A percentile compares a stretch with the other conserved stretches of the same genome.
These are phyloP conservation scores for Cystodermella granulosa DNA, from an alignment of 1,284 basidiomycete genomes.

Conservation along the genomic window DNA sequence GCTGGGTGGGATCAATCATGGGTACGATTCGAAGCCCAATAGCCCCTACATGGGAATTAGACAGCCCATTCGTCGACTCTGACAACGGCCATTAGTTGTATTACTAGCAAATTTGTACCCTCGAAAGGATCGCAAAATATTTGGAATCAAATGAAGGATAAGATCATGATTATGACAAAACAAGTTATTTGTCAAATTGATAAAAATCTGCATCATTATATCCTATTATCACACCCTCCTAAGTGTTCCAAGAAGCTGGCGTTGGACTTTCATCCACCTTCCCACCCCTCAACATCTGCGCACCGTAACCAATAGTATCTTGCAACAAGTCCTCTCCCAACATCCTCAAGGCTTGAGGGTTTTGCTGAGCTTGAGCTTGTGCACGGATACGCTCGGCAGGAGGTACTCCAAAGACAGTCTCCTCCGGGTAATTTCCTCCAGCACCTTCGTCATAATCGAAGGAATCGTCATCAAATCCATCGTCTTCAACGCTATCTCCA, in stretches of 20 bases:
- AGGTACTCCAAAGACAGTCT: constrained; percentile 66
- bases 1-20: constrained; percentile 27
- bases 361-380: constrained; percentile 23
- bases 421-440: constrained; percentile 41
- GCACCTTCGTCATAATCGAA: constrained; percentile 50
- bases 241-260: constrained; percentile 31
- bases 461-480: constrained; percentile 41
- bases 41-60: too few species aligned
- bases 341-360: constrained; percentile 5
- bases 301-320: constrained; percentile 58
- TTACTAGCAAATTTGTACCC: too few species aligned
- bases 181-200: too few species aligned
- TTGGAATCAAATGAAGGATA: too few species aligned
- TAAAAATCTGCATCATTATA: too few species aligned
- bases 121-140: too few species aligned
- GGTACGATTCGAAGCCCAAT: not conserved
- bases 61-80: too few species aligned
- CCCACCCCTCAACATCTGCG: constrained; percentile 46
- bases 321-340: constrained; percentile 19
- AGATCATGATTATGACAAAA: too few species aligned
- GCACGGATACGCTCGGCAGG: constrained; percentile 43
- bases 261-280: constrained; percentile 62
- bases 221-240: too few species aligned
- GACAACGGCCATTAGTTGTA: too few species aligned
- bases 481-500: constrained; percentile 38